These are phyloP conservation scores for Pyrenochaeta sp. DNA, from an alignment of 2,329 filamentous ascomycete genomes.

Conservation along the genomic window DNA sequence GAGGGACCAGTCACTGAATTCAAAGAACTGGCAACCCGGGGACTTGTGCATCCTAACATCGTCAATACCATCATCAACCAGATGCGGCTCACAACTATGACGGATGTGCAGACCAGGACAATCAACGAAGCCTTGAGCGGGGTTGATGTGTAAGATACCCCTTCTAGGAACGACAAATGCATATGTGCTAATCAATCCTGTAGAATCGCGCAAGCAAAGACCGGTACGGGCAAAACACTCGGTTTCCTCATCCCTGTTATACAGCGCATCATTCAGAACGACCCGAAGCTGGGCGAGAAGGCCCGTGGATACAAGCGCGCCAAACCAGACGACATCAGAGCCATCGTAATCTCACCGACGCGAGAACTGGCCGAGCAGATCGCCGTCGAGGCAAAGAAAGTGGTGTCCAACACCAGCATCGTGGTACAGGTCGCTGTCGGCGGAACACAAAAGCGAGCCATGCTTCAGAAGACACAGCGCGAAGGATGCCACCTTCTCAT, in stretches of 20 bases:
- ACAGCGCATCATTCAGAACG: constrained; percentile 75
- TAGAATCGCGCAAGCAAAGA: constrained; percentile 87
- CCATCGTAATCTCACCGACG: constrained; percentile 69
- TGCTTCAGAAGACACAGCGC: constrained; percentile 72
- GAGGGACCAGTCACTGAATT: constrained; percentile 53
- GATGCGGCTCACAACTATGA: constrained; percentile 87
- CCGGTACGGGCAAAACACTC: constrained; percentile 95
- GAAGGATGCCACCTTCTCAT: constrained; percentile 89
- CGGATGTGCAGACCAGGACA: constrained; percentile 86
- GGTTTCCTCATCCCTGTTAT: constrained; percentile 89
- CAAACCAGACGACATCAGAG: constrained; percentile 62
- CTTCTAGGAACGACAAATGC: neutral
- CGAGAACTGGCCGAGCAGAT: constrained; percentile 72
- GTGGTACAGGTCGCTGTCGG: constrained; percentile 84
- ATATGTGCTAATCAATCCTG: constrained; percentile 19
- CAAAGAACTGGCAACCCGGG: constrained; percentile 52
- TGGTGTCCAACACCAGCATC: constrained; percentile 72
- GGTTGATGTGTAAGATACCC: constrained; percentile 75
- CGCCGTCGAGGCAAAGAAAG: constrained; percentile 74
- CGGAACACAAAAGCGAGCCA: constrained; percentile 78
- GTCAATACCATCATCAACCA: constrained; percentile 73
- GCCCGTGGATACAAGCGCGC: constrained; percentile 52
- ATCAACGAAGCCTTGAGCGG: constrained; percentile 83
- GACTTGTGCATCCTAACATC: constrained; percentile 69
- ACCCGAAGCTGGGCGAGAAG: constrained; percentile 67